These are phyloP conservation scores for Aulographum hederae DNA, from an alignment of 2,329 filamentous ascomycete genomes.

Conservation along the genomic window DNA sequence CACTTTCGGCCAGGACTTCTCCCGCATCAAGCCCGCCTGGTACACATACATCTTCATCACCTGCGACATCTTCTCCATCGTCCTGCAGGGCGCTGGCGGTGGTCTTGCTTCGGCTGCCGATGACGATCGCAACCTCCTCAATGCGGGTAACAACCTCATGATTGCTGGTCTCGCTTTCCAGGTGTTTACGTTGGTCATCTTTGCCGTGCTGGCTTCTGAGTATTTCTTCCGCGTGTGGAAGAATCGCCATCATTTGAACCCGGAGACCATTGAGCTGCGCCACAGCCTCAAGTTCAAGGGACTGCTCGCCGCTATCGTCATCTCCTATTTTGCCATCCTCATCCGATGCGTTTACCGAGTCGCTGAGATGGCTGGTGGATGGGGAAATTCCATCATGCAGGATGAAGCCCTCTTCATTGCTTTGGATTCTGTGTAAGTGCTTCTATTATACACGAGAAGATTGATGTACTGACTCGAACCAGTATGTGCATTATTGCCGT, in stretches of 20 bases:
- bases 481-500: not conserved
- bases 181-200: slow-evolving; percentile 17
- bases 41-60: slow-evolving; percentile 42
- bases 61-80: slow-evolving; percentile 38
- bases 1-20: slow-evolving; percentile 29
- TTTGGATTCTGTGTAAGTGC: slow-evolving; percentile 33
- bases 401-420: slow-evolving; percentile 41
- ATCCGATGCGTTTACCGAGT: slow-evolving; percentile 26
- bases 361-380: slow-evolving; percentile 45
- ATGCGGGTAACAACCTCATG: slow-evolving; percentile 17
- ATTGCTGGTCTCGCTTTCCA: slow-evolving; percentile 22
- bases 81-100: slow-evolving; percentile 41
- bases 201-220: slow-evolving; percentile 9
- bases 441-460: not conserved
- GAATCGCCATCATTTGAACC: slow-evolving; percentile 1
- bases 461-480: not conserved
- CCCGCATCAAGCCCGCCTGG: slow-evolving; percentile 31
- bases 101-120: slow-evolving; percentile 32
- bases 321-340: slow-evolving; percentile 7
- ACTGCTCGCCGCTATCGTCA: slow-evolving; percentile 7
- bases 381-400: slow-evolving; percentile 46
- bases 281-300: slow-evolving; percentile 8
- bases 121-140: not conserved
- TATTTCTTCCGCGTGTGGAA: slow-evolving; percentile 8
- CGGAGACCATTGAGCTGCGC: slow-evolving; percentile 7